These are phyloP conservation scores for Astragalus membranaceus DNA, from an alignment of 306 rosid species.

Conservation along the genomic window DNA sequence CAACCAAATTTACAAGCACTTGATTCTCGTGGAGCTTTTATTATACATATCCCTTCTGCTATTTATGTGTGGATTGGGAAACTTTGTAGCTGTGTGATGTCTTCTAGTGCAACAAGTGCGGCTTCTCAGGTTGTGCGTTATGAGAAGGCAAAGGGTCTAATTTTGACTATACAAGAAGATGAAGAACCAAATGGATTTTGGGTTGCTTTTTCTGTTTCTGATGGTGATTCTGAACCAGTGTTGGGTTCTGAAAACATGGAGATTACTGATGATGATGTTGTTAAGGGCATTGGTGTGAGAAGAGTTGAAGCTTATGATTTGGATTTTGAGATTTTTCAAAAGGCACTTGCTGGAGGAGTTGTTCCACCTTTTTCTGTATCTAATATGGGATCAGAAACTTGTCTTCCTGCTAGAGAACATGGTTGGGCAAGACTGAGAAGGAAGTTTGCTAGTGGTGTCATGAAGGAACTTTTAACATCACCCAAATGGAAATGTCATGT, in stretches of 20 bases:
- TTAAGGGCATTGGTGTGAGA: slow-evolving; percentile 26
- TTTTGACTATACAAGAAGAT: slow-evolving; percentile 50
- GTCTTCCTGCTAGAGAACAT: slow-evolving; percentile 74
- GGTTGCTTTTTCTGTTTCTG: slow-evolving; percentile 49
- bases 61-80: slow-evolving; percentile 81
- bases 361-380: slow-evolving; percentile 72
- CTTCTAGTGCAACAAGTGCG: slow-evolving; percentile 48
- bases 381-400: slow-evolving; percentile 63
- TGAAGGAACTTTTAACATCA: slow-evolving; percentile 50
- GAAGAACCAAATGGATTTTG: slow-evolving; percentile 71
- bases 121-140: slow-evolving; percentile 76
- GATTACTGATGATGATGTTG: slow-evolving; percentile 4
- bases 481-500: slow-evolving; percentile 36
- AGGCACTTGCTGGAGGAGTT: slow-evolving; percentile 85
- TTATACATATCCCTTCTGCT: slow-evolving; percentile 78
- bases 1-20: slow-evolving; percentile 55
- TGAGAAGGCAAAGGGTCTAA: slow-evolving; percentile 62
- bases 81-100: slow-evolving; percentile 42
- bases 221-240: slow-evolving; percentile 25
- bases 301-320: slow-evolving; percentile 66
- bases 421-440: slow-evolving; percentile 70
- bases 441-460: slow-evolving; percentile 48
- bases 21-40: slow-evolving; percentile 91
- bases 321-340: slow-evolving; percentile 73
- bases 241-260: slow-evolving; percentile 21